Conservation (phyloP, 257 asterid genomes). For the Scutellaria baicalensis region DNA sequence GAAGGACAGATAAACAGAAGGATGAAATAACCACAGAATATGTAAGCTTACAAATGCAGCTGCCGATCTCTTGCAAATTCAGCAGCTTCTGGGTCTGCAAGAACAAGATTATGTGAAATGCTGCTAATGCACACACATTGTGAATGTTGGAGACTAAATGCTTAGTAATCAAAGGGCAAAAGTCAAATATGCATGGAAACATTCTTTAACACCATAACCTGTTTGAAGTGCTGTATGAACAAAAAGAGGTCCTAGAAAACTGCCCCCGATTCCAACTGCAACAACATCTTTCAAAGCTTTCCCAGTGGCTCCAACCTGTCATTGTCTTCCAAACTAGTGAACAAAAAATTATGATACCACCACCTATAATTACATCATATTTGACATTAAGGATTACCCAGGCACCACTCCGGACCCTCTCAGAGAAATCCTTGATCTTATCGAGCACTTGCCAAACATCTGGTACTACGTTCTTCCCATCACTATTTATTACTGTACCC, state of each 20-base stretch:
- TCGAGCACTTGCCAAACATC: slow-evolving; percentile 99
- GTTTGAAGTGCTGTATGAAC: slow-evolving; percentile 99
- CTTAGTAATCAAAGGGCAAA: slow-evolving; percentile 4
- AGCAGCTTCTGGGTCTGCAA: slow-evolving; percentile 82
- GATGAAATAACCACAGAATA: slow-evolving; percentile 6
- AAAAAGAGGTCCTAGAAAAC: slow-evolving; percentile 95
- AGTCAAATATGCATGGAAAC: background rate
- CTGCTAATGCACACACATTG: background rate
- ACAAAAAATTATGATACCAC: background rate
- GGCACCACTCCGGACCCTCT: slow-evolving; percentile 90
- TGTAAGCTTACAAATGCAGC: slow-evolving; percentile 71
- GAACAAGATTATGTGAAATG: slow-evolving; percentile 14
- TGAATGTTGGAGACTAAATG: background rate
- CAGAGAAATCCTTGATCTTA: slow-evolving; percentile 87
- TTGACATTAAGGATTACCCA: slow-evolving; percentile 54
- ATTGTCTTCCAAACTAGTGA: background rate
- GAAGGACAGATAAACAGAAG: background rate
- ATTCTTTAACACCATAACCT: slow-evolving; percentile 36
- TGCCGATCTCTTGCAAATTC: slow-evolving; percentile 78
- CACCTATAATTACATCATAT: slow-evolving; percentile 3
- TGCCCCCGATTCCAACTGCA: slow-evolving; percentile 97
- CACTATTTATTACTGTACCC: slow-evolving; percentile 70
- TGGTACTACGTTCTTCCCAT: slow-evolving; percentile 94
- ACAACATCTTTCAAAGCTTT: slow-evolving; percentile 81
- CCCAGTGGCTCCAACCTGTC: slow-evolving; percentile 96